Conservation (phyloP, 768 basidiomycete species). For the Leccinum arenicola region DNA sequence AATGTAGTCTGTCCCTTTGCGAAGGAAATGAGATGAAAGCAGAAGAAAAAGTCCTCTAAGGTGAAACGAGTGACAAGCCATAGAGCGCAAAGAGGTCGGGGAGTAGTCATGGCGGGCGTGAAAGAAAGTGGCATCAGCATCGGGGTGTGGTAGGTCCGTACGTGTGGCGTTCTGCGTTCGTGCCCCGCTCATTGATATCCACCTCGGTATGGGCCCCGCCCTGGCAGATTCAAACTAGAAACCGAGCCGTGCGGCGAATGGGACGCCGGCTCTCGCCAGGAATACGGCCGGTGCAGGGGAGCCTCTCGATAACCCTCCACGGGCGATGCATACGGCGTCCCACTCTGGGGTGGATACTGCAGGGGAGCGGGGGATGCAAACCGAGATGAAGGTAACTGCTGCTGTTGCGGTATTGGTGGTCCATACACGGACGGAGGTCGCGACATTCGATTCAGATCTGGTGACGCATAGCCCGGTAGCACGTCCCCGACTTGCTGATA, state of each 20-base stretch:
- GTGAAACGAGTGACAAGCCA: slow-evolving; percentile 11
- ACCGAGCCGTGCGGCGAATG: neutral
- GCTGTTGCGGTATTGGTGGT: slow-evolving; percentile 27
- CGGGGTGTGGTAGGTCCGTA: neutral
- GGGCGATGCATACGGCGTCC: slow-evolving; percentile 20
- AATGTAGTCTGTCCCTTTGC: slow-evolving; percentile 5
- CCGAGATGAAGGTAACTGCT: slow-evolving; percentile 14
- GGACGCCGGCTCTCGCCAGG: slow-evolving; percentile 12
- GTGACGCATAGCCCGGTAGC: slow-evolving; percentile 26
- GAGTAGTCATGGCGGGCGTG: slow-evolving; percentile 17
- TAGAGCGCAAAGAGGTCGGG: neutral
- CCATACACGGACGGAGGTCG: slow-evolving; percentile 28
- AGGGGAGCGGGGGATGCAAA: slow-evolving; percentile 40
- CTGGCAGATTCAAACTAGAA: slow-evolving; percentile 21
- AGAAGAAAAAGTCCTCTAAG: neutral
- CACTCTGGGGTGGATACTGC: slow-evolving; percentile 34
- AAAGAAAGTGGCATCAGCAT: neutral
- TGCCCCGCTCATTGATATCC: slow-evolving; percentile 1
- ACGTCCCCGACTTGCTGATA: slow-evolving; percentile 13
- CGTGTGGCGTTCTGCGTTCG: neutral
- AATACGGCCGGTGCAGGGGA: slow-evolving; percentile 58
- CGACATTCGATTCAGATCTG: slow-evolving; percentile 8
- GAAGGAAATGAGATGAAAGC: neutral
- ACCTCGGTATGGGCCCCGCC: slow-evolving; percentile 31
- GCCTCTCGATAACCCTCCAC: slow-evolving; percentile 51